Evolutionary conservation across 192 early-diverging fungal genomes (phyloP).

Genomic region (Podila epicladia): DNA sequence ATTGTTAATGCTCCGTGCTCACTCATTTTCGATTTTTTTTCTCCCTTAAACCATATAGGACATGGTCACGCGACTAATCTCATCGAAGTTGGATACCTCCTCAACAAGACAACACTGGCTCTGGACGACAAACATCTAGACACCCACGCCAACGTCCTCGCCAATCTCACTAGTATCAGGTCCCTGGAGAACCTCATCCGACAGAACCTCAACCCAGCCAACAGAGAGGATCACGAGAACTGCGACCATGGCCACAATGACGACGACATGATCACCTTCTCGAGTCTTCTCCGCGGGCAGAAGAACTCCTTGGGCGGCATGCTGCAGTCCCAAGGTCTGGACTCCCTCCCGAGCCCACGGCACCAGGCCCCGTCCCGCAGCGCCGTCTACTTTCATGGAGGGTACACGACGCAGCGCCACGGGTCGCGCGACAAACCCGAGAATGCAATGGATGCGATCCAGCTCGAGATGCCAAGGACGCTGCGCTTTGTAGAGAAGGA

Average conservation of each 20-base stretch:
- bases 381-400: conserved; percentile 27
- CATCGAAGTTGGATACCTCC: conserved; percentile 43
- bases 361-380: conserved; percentile 10
- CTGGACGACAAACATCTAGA: conserved; percentile 19
- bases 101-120: conserved; percentile 7
- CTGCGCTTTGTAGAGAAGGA: conserved; percentile 23
- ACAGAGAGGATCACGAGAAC: neutral
- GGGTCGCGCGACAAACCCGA: conserved; percentile 5
- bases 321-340: conserved; percentile 25
- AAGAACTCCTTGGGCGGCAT: conserved; percentile 35
- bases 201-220: neutral
- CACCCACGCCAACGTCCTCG: neutral
- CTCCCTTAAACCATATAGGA: neutral
- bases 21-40: neutral
- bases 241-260: neutral
- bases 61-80: conserved; percentile 34
- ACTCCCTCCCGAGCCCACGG: conserved; percentile 16
- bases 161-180: conserved; percentile 21
- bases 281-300: conserved; percentile 15
- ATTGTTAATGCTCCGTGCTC: neutral
- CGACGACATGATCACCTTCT: neutral
- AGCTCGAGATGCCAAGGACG: conserved; percentile 34
- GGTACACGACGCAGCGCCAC: conserved; percentile 28
- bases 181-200: conserved; percentile 8
- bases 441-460: conserved; percentile 27